Base-by-base conservation (phyloP, 2,329 filamentous ascomycete genomes). In the Monosporascus sp. region DNA sequence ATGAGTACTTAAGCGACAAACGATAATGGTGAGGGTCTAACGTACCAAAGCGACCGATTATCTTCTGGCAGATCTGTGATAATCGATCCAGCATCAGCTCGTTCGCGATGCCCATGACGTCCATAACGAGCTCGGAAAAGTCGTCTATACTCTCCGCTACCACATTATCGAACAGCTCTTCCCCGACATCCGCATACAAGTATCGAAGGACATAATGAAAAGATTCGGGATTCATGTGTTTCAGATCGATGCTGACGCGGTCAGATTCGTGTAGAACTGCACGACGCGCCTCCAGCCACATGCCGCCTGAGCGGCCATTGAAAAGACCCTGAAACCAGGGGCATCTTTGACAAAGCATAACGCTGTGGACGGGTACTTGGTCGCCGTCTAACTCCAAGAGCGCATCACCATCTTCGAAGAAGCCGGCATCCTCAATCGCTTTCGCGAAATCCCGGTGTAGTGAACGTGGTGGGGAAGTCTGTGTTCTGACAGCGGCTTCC, bases 11-110 rank as follows among this genome's bases (percentile, higher is more conserved):
- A 48, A 45, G 35, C 65, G 66, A 60, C 44, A 43, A 17, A 24
- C 15, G 14, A 20, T 40, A 18, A 11, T 2, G 35, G 38, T 2
- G 8, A 41, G 35, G 38, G 28, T 11, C 8, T 17, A 44, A 59
- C 66, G 51, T 61, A 69, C 67, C 67, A 70, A 94, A 95, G 49
- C 82, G 83, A 37, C 91, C 92, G 55, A 97, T 81, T 22, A 91
- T 74, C 54, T 82, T 85, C 68, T 99, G 94, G 68, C 94, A 97
- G 28, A 95, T 85, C 67, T 96, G 89, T 5, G 90, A 91, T 5
- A 99, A 74, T 7, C 92, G 82, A 67, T 97, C 91, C 47, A 99
- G 80, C 92, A 99, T 97, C 53, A 99, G 75, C 70, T 99, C 93
- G 66, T 99, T 94, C 14, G 92, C 91, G 50, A 90, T 87, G 52